A percentile compares a stretch with the other conserved stretches of the same genome.
Conservation (phyloP, 768 basidiomycete genomes). For the Pleurotus eryngii region DNA sequence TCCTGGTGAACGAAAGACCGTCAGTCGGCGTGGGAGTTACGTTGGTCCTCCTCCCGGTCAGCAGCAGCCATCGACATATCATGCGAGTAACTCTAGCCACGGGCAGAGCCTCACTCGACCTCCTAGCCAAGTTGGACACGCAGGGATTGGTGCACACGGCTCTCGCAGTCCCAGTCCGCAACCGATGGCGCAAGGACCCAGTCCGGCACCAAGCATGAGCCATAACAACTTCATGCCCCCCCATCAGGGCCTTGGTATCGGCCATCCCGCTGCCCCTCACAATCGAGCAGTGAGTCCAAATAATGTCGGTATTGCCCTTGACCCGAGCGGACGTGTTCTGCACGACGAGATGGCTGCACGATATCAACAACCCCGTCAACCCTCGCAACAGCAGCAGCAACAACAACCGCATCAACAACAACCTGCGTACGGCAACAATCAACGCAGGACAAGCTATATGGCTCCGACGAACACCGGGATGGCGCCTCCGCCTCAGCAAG, state of each 20-base stretch:
- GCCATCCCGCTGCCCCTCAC: neutral
- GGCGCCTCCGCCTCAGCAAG: slow-evolving; percentile 28
- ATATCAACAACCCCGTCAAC: slow-evolving; percentile 32
- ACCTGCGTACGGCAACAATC: slow-evolving; percentile 21
- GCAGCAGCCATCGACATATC: slow-evolving; percentile 14
- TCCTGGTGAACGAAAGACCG: slow-evolving; percentile 75
- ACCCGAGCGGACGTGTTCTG: slow-evolving; percentile 74
- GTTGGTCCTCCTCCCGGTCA: slow-evolving; percentile 27
- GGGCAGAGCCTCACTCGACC: slow-evolving; percentile 48
- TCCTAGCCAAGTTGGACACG: slow-evolving; percentile 62
- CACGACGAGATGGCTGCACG: slow-evolving; percentile 75
- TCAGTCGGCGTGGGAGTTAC: slow-evolving; percentile 41
- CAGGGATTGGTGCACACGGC: slow-evolving; percentile 80
- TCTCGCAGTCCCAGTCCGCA: slow-evolving; percentile 57
- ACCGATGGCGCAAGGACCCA: slow-evolving; percentile 52
- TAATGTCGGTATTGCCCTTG: slow-evolving; percentile 78
- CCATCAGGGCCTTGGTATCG: slow-evolving; percentile 1
- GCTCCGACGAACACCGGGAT: slow-evolving; percentile 18
- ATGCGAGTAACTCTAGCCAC: slow-evolving; percentile 24
- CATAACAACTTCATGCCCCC: slow-evolving; percentile 25
- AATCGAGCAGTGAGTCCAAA: slow-evolving; percentile 70
- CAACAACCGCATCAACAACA: slow-evolving; percentile 37
- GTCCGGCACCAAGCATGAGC: slow-evolving; percentile 44
- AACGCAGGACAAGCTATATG: slow-evolving; percentile 34
- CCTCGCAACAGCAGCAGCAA: slow-evolving; percentile 25